These are phyloP conservation scores for Fusarium virguliforme DNA, from an alignment of 2,329 filamentous ascomycete genomes.

Conservation along the genomic window DNA sequence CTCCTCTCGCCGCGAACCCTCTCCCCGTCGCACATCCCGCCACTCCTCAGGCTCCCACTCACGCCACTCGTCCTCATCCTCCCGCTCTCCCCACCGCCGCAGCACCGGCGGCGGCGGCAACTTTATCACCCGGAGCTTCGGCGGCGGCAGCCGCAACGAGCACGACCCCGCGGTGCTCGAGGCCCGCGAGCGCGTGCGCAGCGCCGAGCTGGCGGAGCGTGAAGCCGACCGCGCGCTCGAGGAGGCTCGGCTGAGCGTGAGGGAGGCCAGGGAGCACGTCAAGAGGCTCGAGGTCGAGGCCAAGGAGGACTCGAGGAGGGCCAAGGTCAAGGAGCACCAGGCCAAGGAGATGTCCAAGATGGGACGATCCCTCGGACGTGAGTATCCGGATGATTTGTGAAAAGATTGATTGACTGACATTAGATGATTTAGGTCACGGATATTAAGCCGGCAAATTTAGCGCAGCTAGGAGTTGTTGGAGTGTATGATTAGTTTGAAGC, in stretches of 20 bases:
- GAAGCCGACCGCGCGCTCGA: constrained; percentile 77
- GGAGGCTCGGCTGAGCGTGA: constrained; percentile 71
- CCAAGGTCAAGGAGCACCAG: constrained; percentile 79
- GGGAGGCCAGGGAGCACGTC: constrained; percentile 76
- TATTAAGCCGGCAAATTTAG: background rate
- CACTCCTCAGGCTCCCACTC: constrained; percentile 32
- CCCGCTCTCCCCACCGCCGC: constrained; percentile 38
- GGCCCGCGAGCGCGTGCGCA: constrained; percentile 74
- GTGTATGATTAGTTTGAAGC: constrained; percentile 14
- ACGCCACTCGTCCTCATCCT: constrained; percentile 28
- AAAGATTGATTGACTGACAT: background rate
- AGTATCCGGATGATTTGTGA: constrained; percentile 52
- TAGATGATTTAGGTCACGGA: constrained; percentile 30
- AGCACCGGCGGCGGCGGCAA: constrained; percentile 43
- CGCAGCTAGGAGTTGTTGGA: background rate
- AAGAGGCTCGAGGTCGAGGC: constrained; percentile 76
- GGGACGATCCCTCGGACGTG: constrained; percentile 79
- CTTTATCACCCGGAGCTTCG: constrained; percentile 63
- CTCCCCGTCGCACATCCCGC: constrained; percentile 42
- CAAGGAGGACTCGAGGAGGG: constrained; percentile 74
- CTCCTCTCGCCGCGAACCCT: constrained; percentile 48
- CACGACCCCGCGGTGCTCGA: constrained; percentile 75
- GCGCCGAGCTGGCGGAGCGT: constrained; percentile 74
- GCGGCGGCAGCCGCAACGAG: constrained; percentile 60
- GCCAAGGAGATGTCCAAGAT: constrained; percentile 77